Evolutionary conservation across 495 filamentous ascomycete genomes (phyloP), one percentile per base, ranked within the genome.

Genomic region (Tuber magnatum): DNA sequence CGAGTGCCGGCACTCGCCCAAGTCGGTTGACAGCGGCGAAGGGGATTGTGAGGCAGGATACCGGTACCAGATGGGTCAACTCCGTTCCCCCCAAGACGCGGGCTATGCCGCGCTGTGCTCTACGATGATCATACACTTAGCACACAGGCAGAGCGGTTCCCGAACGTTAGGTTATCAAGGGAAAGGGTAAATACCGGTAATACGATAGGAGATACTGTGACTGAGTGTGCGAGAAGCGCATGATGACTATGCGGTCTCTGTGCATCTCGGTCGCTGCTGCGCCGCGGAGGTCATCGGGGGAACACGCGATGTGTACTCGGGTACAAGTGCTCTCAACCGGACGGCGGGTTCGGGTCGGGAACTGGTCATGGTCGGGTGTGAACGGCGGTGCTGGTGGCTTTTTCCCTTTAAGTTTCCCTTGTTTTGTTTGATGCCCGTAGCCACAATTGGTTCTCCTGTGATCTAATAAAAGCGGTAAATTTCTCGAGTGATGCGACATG

Each of bases 401-500:
- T 7, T 65, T 5, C 56, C n/a, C 51, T 61, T 28, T 8, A 28
- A 28, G n/a, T 32, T 61, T 61, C 56, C 56, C 28, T 65, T 16
- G 28, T 5, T 5, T 35, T 65, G 28, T 35, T 65, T 20, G 56
- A 35, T 35, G 56, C 35, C 5, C 14, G 12, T 35, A 35, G 56
- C 28, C 56, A 35, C 28, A 35, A 65, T 65, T 65, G 56, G 56
- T 35, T 65, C 56, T 3, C n/a, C 10, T 32, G 56, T 32, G 12
- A 7, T n/a, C 56, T 12, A 32, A 32, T 32, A 4, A 32, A 18
- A 16, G 28, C 12, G 18, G 28, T 28, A 10, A 35, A 35, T 35
- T 65, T 65, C 12, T 20, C 56, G 56, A 65, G 56, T 65, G 56
- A 65, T 35, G 56, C 56, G 56, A 65, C 56, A 65, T 65, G 56